Evolutionary conservation across 208 protist genomes (phyloP).

Genomic region (Tritrichomonas foetus): DNA sequence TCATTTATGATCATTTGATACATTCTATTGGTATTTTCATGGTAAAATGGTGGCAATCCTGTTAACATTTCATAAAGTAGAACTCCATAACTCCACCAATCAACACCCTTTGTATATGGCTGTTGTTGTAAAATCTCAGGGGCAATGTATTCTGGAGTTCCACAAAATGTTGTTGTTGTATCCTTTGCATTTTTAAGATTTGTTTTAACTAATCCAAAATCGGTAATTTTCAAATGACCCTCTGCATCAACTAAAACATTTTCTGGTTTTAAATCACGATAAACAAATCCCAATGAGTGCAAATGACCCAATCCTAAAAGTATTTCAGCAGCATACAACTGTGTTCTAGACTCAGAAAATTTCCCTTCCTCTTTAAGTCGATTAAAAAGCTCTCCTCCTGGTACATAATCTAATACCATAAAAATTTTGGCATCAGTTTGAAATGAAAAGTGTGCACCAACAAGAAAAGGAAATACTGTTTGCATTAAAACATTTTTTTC

Average conservation of each 20-base stretch:
- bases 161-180: slow-evolving; percentile 44
- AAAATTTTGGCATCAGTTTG: slow-evolving; percentile 64
- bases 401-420: slow-evolving; percentile 67
- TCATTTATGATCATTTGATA: slow-evolving; percentile 46
- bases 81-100: slow-evolving; percentile 71
- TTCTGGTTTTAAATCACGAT: slow-evolving; percentile 68
- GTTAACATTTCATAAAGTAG: slow-evolving; percentile 70
- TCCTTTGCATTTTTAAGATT: background rate
- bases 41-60: slow-evolving; percentile 65
- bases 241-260: slow-evolving; percentile 65
- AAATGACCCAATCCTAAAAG: slow-evolving; percentile 56
- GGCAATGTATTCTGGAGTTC: slow-evolving; percentile 1
- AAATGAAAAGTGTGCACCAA: slow-evolving; percentile 66
- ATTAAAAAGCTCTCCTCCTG: slow-evolving; percentile 69
- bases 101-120: slow-evolving; percentile 61
- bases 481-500: background rate
- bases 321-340: slow-evolving; percentile 54
- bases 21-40: slow-evolving; percentile 61
- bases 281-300: slow-evolving; percentile 60
- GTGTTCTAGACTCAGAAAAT: slow-evolving; percentile 44
- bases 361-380: slow-evolving; percentile 60
- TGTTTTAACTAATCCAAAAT: slow-evolving; percentile 70
- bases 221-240: slow-evolving; percentile 74
- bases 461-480: slow-evolving; percentile 59
- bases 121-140: background rate